Conservation (phyloP, 1,284 basidiomycete genomes). For the Leccinum ponderosum region DNA sequence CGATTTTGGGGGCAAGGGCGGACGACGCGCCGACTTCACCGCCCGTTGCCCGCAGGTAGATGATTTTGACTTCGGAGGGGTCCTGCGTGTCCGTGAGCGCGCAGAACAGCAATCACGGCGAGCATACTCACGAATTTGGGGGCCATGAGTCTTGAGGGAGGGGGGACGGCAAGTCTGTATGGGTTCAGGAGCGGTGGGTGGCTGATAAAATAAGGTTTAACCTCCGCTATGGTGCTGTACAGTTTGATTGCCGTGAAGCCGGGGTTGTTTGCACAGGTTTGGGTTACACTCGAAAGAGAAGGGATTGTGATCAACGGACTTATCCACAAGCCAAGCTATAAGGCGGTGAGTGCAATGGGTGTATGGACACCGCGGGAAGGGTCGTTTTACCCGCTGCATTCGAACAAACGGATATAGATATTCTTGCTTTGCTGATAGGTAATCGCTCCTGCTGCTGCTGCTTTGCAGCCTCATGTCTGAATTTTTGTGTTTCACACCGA, state of each 20-base stretch:
- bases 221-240: constrained; percentile 53
- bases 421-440: constrained; percentile 87
- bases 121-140: constrained; percentile 70
- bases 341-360: constrained; percentile 63
- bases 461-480: constrained; percentile 5
- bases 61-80: constrained; percentile 96
- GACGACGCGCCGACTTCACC: constrained; percentile 99
- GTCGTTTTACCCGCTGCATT: constrained; percentile 74
- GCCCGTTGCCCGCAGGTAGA: constrained; percentile 98
- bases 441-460: constrained; percentile 20
- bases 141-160: constrained; percentile 53
- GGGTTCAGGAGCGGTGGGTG: constrained; percentile 6
- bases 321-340: constrained; percentile 20
- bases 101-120: background rate
- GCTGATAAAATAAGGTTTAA: constrained; percentile 50
- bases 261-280: constrained; percentile 28
- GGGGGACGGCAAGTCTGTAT: constrained; percentile 1
- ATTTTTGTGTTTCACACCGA: constrained; percentile 10
- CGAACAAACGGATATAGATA: constrained; percentile 77
- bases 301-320: background rate
- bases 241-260: constrained; percentile 35
- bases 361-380: constrained; percentile 69
- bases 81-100: constrained; percentile 51
- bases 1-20: constrained; percentile 99
- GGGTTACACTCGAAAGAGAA: constrained; percentile 3